These are phyloP conservation scores for Iberis amara DNA, from an alignment of 441 rosid species.

Conservation along the genomic window DNA sequence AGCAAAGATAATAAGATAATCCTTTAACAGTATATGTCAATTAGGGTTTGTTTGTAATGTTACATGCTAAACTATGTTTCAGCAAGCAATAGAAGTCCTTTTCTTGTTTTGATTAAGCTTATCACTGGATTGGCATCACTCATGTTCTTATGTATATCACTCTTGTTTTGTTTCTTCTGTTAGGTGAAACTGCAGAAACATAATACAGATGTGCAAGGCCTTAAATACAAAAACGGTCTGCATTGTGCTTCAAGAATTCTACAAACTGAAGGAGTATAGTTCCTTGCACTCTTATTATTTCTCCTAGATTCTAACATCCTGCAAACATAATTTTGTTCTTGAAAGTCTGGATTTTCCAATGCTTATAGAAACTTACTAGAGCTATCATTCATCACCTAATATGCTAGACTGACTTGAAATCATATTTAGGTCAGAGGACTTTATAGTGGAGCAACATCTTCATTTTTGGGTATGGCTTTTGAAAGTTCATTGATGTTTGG, in stretches of 20 bases:
- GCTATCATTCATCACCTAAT: constrained; percentile 1
- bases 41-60: constrained; percentile 1
- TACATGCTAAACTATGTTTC: neutral
- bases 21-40: too few relatives aligned
- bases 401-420: constrained; percentile 10
- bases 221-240: constrained; percentile 68
- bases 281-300: constrained; percentile 10
- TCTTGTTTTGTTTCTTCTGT: constrained; percentile 11
- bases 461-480: constrained; percentile 79
- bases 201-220: constrained; percentile 63
- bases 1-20: too few relatives aligned
- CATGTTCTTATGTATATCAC: neutral
- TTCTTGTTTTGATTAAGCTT: constrained; percentile 5
- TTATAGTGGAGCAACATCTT: constrained; percentile 81
- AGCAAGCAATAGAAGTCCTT: too few relatives aligned
- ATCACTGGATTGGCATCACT: constrained; percentile 6
- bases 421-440: constrained; percentile 73
- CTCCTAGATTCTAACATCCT: neutral
- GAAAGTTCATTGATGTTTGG: constrained; percentile 90
- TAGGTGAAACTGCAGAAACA: constrained; percentile 91
- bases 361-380: neutral
- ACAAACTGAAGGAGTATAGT: constrained; percentile 68
- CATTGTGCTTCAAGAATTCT: constrained; percentile 80
- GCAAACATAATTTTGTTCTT: neutral
- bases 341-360: constrained; percentile 2